Conservation (phyloP, 2,329 filamentous ascomycete species). For the Fusarium sp. region DNA sequence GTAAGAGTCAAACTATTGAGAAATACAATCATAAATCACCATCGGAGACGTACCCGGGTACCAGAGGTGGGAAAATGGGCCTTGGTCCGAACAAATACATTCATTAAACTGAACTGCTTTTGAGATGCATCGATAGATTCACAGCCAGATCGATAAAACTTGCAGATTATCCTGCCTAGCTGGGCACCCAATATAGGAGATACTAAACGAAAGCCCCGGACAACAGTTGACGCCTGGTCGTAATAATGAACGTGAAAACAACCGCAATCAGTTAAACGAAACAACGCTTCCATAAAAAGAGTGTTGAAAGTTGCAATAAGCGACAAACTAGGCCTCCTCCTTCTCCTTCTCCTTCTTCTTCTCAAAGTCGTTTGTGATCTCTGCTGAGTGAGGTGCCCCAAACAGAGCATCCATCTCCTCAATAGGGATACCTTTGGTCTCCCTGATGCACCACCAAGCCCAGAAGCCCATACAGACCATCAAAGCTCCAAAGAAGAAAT, state of each 20-base stretch:
- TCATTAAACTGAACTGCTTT: too few species aligned
- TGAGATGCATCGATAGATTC: neutral
- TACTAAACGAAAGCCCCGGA: neutral
- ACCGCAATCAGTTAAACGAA: neutral
- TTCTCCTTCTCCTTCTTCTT: neutral
- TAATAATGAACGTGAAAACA: neutral
- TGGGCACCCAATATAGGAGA: neutral
- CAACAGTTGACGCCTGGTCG: neutral
- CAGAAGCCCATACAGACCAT: slow-evolving; percentile 61
- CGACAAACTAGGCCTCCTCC: neutral
- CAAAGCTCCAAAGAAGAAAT: slow-evolving; percentile 65
- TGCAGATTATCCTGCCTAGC: too few species aligned
- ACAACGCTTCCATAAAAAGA: neutral
- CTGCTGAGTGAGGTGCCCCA: slow-evolving; percentile 1
- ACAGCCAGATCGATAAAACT: neutral
- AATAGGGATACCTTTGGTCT: slow-evolving; percentile 61
- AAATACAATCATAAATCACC: too few species aligned
- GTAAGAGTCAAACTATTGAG: too few species aligned
- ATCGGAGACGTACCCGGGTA: too few species aligned
- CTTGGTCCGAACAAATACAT: too few species aligned
- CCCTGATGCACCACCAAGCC: slow-evolving; percentile 64
- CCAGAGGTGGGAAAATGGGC: too few species aligned
- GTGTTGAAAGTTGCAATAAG: neutral
- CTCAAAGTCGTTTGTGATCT: neutral
- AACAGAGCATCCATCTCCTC: slow-evolving; percentile 61